Evolutionary conservation across 495 filamentous ascomycete species (phyloP).

Genomic region (Podospora didyma): DNA sequence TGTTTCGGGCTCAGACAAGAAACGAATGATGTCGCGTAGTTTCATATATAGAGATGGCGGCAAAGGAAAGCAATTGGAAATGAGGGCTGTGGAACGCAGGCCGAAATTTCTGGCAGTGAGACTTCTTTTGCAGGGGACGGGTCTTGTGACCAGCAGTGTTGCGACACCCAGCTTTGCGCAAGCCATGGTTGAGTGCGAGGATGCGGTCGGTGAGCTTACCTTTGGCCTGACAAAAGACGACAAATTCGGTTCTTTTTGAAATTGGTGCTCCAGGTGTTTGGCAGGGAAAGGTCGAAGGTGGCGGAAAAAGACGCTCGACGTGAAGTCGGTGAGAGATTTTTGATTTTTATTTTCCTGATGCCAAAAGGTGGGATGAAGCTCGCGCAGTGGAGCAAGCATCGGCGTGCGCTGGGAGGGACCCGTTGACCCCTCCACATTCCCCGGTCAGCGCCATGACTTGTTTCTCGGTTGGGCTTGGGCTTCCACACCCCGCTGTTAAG

Average conservation of each 20-base stretch:
- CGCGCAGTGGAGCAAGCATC: neutral
- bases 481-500: neutral
- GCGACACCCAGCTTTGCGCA: no score
- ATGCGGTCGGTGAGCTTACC: neutral
- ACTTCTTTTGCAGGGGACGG: neutral
- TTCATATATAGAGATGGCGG: constrained; percentile 61
- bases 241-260: no score
- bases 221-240: no score
- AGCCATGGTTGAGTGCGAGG: neutral
- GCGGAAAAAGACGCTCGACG: neutral
- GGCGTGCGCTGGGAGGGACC: constrained; percentile 2
- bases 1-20: constrained; percentile 91
- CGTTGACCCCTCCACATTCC: neutral
- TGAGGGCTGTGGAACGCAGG: neutral
- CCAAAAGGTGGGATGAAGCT: constrained; percentile 16
- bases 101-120: neutral
- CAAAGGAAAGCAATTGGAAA: neutral
- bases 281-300: neutral
- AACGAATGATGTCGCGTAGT: constrained; percentile 86
- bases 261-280: neutral
- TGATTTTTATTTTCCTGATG: constrained; percentile 21
- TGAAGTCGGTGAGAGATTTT: constrained; percentile 19
- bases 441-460: neutral
- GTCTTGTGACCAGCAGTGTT: no score
- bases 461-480: neutral